phyloP scores from a whole-genome alignment of 2,329 filamentous ascomycete species.

The Cercospora sesami region DNA sequence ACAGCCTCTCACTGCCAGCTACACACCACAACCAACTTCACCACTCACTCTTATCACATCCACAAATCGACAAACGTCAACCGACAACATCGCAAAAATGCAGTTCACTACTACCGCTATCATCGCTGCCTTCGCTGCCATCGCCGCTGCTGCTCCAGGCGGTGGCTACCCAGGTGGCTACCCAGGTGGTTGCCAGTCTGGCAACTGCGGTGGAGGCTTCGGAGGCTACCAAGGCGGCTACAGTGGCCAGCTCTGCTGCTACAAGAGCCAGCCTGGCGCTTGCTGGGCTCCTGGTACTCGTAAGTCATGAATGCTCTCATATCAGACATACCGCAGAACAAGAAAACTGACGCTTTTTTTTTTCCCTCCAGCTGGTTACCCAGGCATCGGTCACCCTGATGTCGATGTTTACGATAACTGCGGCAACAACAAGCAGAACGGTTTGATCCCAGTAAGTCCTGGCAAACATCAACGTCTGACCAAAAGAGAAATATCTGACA shows the following conservation, averaged over 20 bases:
- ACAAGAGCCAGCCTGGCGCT: not conserved
- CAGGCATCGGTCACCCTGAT: too few species aligned
- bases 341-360: not conserved
- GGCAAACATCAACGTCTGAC: too few species aligned
- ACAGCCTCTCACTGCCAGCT: not conserved
- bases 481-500: too few species aligned
- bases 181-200: not conserved
- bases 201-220: not conserved
- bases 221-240: not conserved
- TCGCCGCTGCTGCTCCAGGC: constrained; percentile 12
- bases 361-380: not conserved
- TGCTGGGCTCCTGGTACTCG: not conserved
- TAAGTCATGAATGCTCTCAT: not conserved
- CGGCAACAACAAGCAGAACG: not conserved
- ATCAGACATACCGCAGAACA: not conserved
- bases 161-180: not conserved
- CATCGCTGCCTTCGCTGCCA: constrained; percentile 5
- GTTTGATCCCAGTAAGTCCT: not conserved
- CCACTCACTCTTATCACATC: not conserved
- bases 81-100: constrained; percentile 10
- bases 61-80: not conserved
- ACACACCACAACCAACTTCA: not conserved
- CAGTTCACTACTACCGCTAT: constrained; percentile 15
- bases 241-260: not conserved
- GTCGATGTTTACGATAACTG: not conserved